phyloP scores from a whole-genome alignment of 2,329 filamentous ascomycete species.

The Atkinsonella texensis region DNA sequence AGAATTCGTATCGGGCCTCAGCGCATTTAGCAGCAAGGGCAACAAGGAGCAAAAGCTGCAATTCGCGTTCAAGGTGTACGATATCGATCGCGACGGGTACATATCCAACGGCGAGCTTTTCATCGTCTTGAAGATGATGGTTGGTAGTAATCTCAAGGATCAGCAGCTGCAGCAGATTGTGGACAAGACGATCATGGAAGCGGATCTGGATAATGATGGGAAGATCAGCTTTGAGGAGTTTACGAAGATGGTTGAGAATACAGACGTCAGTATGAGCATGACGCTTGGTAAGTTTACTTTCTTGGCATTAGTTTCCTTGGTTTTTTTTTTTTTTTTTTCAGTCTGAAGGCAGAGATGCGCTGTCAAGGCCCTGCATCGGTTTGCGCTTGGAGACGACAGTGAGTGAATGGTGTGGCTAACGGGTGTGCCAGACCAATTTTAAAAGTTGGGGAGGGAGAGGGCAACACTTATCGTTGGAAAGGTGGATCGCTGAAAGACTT shows the following conservation, averaged over 20 bases:
- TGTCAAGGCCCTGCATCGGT: no score
- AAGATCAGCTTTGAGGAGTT: slow-evolving; percentile 99
- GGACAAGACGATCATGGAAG: slow-evolving; percentile 99
- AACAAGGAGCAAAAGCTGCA: slow-evolving; percentile 98
- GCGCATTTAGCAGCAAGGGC: slow-evolving; percentile 92
- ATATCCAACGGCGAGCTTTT: slow-evolving; percentile 99
- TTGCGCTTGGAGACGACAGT: neutral
- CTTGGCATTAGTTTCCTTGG: neutral
- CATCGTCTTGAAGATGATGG: slow-evolving; percentile 99
- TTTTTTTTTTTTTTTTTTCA: neutral
- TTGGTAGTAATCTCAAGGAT: slow-evolving; percentile 97
- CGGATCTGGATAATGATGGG: slow-evolving; percentile 87
- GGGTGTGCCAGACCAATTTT: slow-evolving; percentile 13
- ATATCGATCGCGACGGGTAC: slow-evolving; percentile 96
- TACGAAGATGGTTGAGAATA: slow-evolving; percentile 96
- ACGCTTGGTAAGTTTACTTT: slow-evolving; percentile 46
- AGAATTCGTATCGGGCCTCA: slow-evolving; percentile 91
- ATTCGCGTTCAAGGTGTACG: slow-evolving; percentile 99
- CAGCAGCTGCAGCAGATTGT: slow-evolving; percentile 98
- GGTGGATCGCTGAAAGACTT: slow-evolving; percentile 10
- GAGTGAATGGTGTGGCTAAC: slow-evolving; percentile 2
- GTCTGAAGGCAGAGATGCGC: no score
- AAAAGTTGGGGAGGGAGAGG: neutral
- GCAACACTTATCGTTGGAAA: neutral
- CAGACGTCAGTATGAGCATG: slow-evolving; percentile 66